Evolutionary conservation across 1,284 basidiomycete species (phyloP).

Genomic region (Mycena sp.): DNA sequence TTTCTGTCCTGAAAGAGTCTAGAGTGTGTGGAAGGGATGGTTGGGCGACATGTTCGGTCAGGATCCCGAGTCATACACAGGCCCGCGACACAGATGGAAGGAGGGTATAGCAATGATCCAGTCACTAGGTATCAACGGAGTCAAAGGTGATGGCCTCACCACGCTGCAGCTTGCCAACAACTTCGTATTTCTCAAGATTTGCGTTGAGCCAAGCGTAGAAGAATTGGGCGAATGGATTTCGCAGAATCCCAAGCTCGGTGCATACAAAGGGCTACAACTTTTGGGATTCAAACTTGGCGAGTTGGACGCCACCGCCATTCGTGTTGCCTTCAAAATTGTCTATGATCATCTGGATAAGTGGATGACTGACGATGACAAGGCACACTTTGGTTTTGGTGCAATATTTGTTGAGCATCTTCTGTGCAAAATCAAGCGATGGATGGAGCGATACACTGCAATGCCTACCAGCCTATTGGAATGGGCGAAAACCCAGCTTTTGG

Average conservation of each 20-base stretch:
- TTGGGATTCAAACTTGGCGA: slow-evolving; percentile 1
- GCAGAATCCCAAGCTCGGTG: slow-evolving; percentile 3
- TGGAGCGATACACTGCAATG: not conserved
- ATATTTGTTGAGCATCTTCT: slow-evolving; percentile 24
- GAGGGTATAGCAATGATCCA: not conserved
- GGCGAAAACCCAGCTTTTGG: not conserved
- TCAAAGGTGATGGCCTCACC: slow-evolving; percentile 11
- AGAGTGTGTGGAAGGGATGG: not conserved
- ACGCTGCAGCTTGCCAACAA: slow-evolving; percentile 13
- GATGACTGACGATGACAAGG: not conserved
- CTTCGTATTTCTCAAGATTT: slow-evolving; percentile 8
- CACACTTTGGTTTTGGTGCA: not conserved
- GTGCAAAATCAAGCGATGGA: slow-evolving; percentile 20
- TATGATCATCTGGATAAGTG: not conserved
- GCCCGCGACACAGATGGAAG: not conserved
- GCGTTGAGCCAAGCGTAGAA: not conserved
- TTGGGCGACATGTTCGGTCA: not conserved
- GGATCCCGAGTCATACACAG: not conserved
- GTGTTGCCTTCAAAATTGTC: slow-evolving; percentile 4
- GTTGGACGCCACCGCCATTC: not conserved
- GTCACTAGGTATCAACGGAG: not conserved
- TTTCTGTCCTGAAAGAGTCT: not conserved
- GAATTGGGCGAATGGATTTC: slow-evolving; percentile 15
- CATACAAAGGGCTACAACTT: slow-evolving; percentile 1
- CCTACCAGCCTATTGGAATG: not conserved